Evolutionary conservation across 164 flowering plant species (phyloP), one percentile per base, ranked within the genome.

Genomic region (Macadamia integrifolia): DNA sequence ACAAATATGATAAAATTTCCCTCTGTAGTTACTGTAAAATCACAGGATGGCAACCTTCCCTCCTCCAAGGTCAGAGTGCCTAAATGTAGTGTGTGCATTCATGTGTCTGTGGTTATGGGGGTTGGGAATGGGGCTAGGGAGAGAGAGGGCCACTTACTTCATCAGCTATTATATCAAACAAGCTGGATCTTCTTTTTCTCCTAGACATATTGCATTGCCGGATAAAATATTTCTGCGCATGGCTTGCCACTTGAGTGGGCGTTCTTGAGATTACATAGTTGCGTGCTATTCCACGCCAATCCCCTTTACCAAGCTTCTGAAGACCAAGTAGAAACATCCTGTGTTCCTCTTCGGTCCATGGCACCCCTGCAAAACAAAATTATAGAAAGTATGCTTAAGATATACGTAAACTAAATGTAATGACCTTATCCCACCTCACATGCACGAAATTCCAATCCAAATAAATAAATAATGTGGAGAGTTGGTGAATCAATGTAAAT

Each of bases 341-440:
- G 74, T 92, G 97, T 56, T 92, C 97, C 71, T 89, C 97, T 71
- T 92, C 97, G 42, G 93, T 92, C 97, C 97, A 92, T 48, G 96
- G 92, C 59, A 78, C 77, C 46, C 97, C 97, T 89, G 80, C 65
- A 73, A 49, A 77, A 65, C 23, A 69, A 70, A 18, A 66, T 61
- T 29, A 64, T 56, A 32, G 6, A 40, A 32, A 35, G 5, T 17
- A 32, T 42, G 23, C 42, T 18, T 57, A 46, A 13, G 62, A 9
- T 9, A 32, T 10, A 43, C 40, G 3, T 35, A 18, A 68, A 68
- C 4, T 15, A 9, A 7, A 1, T 15, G 57, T 14, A 14, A 4
- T 53, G 3, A 53, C 18, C 57, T 53, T 14, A 53, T 53, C 14
- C 6, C 57, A 53, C 18, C 17, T 53, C 18, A 17, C 57, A 53